Base-by-base conservation (phyloP, 1,139 yeast genomes). In the Suhomyces bribrorum region DNA sequence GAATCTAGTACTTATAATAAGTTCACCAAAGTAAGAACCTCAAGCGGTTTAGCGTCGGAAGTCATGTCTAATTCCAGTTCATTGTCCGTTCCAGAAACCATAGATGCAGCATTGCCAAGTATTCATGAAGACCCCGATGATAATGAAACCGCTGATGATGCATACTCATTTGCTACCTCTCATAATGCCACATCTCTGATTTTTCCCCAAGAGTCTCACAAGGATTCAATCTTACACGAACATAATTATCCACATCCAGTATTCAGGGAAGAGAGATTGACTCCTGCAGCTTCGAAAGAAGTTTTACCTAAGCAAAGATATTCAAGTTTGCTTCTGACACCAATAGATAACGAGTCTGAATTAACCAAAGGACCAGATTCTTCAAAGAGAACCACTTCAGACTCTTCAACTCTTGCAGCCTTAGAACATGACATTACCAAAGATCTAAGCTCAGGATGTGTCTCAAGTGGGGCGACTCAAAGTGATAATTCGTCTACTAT, bases 21-120 rank as follows among this genome's bases (percentile, higher is more conserved):
- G 38, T 69, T 69, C 40, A 65, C 72, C 5, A 66, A 66, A 30
- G 47, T 60, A 46, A 49, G 64, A 47, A 47, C 64, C 42, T 46
- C 48, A 5, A 57, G 53, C 13, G 47, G 45, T 1, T 37, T 44
- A 20, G 38, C 52, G 1, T 45, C 50, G 5, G 67, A 63, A 31
- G 54, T 50, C 3, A 52, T 50, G 22, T 59, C 69, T 4, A 54
- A 59, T 37, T 40, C 57, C 4, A 62, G 69, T 37, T 47, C 64
- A 4, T 40, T 56, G 1, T 66, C 72, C 0, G 59, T 72, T 7
- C 77, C 77, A 0, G 77, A 69, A 26, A 72, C 77, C 1, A 61
- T 70, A 4, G 76, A 72, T 48, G 69, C 61, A 3, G 56, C 64
- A 5, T 49, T 70, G 37, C 75, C 75, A 2, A 58, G 65, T 38